Base-by-base conservation (phyloP, 2,329 filamentous ascomycete species). In the Penicillium paneum region DNA sequence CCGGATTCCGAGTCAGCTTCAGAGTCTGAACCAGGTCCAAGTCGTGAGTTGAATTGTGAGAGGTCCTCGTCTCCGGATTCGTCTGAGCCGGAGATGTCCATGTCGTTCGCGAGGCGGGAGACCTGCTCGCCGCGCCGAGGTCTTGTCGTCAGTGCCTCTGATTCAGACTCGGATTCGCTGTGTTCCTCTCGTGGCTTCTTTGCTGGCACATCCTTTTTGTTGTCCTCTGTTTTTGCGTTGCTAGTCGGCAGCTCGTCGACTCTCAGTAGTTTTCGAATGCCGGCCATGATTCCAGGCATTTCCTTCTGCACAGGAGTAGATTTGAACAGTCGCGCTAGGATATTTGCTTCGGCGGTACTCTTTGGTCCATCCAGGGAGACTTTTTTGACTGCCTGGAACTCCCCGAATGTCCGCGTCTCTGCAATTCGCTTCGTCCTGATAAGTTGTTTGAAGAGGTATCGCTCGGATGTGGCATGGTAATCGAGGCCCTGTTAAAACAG, bases 321-420 rank as follows among this genome's bases (percentile, higher is more conserved):
- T 56, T 84, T 86, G 65, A 81, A 85, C 48, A 87, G 60, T 49
- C 84, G 71, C 13, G 82, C 83, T 43, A 78, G 73, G 13, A 87
- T 82, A 70, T 86, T 86, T 17, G 81, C 73, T 49, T 78, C 74
- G 1, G 80, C 78, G 0, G 72, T 58, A 54, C 79, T 78, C 45
- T 71, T 67, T 17, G 75, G 69, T 7, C 74, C 67, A 13, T 74
- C 67, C 3, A 69, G 54, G 8, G 67, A 29, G 59, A 75, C 58
- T 69, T 75, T 59, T 69, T 70, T 53, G 73, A 66, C 49, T 69
- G 72, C 50, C 57, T 68, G 64, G 29, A 77, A 71, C 36, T 70
- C 60, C 3, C 74, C 74, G 47, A 86, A 76, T 13, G 75, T 73
- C 12, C 78, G 75, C 13, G 76, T 74, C 29, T 81, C 78, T 34